Evolutionary conservation across 805 yeast species (phyloP), one percentile per base, ranked within the genome.

Genomic region (Ascoidea rubescens): DNA sequence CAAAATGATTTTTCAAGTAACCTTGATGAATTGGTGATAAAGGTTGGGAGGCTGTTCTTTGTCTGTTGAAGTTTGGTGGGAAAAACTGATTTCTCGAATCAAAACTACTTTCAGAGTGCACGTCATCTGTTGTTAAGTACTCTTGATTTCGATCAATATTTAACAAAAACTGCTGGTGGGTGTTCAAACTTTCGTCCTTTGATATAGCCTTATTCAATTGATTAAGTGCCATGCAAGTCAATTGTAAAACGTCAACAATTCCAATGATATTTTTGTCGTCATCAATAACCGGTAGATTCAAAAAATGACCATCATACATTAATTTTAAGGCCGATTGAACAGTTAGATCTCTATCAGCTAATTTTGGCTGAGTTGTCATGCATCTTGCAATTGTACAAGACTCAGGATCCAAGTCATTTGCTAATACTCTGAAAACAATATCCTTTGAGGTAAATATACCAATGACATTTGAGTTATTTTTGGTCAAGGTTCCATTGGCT

Each of bases 401-500:
- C 12, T 52, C 54, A 0, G 74, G 68, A 56, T 72, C 69, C 43
- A 67, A 59, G 4, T 61, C 62, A 48, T 61, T 59, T 1, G 74
- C 54, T 21, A 73, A 53, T 0, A 71, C 76, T 47, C 75, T 59
- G 48, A 66, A 71, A 21, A 70, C 71, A 17, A 72, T 64, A 58
- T 73, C 78, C 56, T 72, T 73, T 48, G 71, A 70, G 1, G 77
- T 73, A 51, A 73, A 63, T 50, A 73, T 73, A 0, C 77, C 78
- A 54, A 73, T 71, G 1, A 71, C 66, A 49, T 65, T 65, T 50
- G 65, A 64, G 7, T 63, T 58, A 10, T 60, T 45, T 17, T 6
- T 14, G 14, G 8, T 37, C 14, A 14, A 10, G 8, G 43, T 37
- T 10, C 43, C 43, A 37, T 37, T 37, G 14, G 43, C 8, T 8